Evolutionary conservation across 2,329 filamentous ascomycete genomes (phyloP).

Genomic region (Colletotrichum euphorbiae): DNA sequence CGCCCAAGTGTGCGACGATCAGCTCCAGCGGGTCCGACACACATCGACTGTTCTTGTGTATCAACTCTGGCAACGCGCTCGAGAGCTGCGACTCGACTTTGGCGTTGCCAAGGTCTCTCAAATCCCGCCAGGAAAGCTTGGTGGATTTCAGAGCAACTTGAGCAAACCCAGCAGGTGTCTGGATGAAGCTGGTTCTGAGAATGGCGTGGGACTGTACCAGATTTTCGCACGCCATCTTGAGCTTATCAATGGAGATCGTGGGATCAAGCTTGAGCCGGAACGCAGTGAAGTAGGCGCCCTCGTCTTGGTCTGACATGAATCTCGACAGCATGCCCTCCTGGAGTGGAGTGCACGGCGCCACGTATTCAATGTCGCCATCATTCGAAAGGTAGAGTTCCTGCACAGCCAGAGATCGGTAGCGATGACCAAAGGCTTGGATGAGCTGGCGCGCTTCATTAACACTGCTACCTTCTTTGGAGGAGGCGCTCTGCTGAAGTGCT

Average conservation of each 20-base stretch:
- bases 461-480: conserved; percentile 39
- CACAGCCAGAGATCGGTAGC: conserved; percentile 67
- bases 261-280: conserved; percentile 71
- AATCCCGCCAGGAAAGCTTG: conserved; percentile 57
- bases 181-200: conserved; percentile 78
- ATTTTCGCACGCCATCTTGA: conserved; percentile 69
- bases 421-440: conserved; percentile 73
- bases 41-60: conserved; percentile 60
- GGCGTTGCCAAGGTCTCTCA: conserved; percentile 43
- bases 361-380: conserved; percentile 70
- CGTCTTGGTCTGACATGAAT: conserved; percentile 65
- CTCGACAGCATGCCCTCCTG: conserved; percentile 88
- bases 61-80: conserved; percentile 62
- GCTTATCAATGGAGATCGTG: conserved; percentile 54
- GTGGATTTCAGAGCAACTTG: conserved; percentile 72
- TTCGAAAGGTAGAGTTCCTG: conserved; percentile 38
- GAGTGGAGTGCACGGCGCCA: conserved; percentile 85
- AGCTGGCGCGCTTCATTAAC: conserved; percentile 66
- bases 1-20: conserved; percentile 50
- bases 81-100: conserved; percentile 50
- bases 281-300: conserved; percentile 79
- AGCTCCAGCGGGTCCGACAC: conserved; percentile 65
- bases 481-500: conserved; percentile 46
- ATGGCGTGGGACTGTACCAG: conserved; percentile 69
- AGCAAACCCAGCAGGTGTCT: conserved; percentile 79